Evolutionary conservation across 768 basidiomycete species (phyloP).

Genomic region (Hygrocybe coccinea): DNA sequence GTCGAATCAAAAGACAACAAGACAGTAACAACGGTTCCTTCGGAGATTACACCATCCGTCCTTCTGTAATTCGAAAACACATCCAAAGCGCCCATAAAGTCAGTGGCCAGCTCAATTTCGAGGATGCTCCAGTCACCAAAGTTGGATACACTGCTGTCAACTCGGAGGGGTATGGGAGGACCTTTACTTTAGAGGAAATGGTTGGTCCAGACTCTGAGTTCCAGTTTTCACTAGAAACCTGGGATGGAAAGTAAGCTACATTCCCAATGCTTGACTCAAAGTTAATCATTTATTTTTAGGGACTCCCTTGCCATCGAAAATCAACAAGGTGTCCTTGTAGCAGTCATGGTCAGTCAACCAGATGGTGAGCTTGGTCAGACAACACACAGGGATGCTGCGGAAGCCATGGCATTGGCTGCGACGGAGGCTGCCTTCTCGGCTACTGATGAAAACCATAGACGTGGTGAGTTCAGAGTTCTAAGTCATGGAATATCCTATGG

Average conservation of each 20-base stretch:
- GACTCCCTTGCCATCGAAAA: slow-evolving; percentile 5
- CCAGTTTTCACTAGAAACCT: neutral
- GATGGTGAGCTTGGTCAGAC: slow-evolving; percentile 9
- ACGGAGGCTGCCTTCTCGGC: slow-evolving; percentile 5
- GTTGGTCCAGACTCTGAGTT: neutral
- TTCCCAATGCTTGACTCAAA: neutral
- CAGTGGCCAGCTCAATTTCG: too few relatives aligned
- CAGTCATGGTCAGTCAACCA: slow-evolving; percentile 11
- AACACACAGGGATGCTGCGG: neutral
- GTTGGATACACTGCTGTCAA: neutral
- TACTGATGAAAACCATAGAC: slow-evolving; percentile 10
- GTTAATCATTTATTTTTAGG: neutral
- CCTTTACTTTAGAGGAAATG: neutral
- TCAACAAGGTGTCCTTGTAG: slow-evolving; percentile 5
- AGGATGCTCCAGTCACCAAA: neutral
- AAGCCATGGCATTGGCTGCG: slow-evolving; percentile 1
- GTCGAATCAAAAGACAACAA: too few relatives aligned
- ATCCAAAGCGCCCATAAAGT: too few relatives aligned
- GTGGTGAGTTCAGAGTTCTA: slow-evolving; percentile 19
- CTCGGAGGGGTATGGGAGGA: neutral
- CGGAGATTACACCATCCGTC: too few relatives aligned
- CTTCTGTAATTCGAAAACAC: too few relatives aligned
- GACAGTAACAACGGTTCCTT: too few relatives aligned
- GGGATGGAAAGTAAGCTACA: slow-evolving; percentile 8
- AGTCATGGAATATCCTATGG: slow-evolving; percentile 25